Percentiles rank a stretch among this genome's conserved stretches.
Conservation (phyloP, 2,329 filamentous ascomycete species). For the Triangularia setosa region DNA sequence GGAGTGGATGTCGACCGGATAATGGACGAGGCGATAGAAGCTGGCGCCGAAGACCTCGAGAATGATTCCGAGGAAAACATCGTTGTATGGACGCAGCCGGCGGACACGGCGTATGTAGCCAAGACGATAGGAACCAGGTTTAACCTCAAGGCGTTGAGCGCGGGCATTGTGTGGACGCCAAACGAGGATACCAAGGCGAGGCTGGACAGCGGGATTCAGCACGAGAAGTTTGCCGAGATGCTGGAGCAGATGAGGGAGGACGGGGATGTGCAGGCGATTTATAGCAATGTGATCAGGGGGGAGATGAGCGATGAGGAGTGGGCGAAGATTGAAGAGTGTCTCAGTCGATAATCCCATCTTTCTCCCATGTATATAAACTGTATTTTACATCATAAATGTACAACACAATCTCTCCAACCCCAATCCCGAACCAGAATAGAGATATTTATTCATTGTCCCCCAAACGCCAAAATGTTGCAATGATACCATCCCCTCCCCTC, state of each 20-base stretch:
- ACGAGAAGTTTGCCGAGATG: conserved; percentile 56
- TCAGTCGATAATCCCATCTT: not conserved
- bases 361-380: not conserved
- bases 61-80: conserved; percentile 65
- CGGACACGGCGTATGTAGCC: conserved; percentile 59
- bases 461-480: not conserved
- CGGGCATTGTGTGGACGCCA: conserved; percentile 80
- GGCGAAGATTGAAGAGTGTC: conserved; percentile 44
- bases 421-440: not conserved
- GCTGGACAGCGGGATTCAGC: conserved; percentile 54
- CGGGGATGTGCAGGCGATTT: conserved; percentile 72
- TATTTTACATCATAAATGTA: conserved; percentile 29
- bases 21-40: conserved; percentile 78
- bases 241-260: conserved; percentile 60
- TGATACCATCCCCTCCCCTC: not conserved
- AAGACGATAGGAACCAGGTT: conserved; percentile 60
- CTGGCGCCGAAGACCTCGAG: conserved; percentile 72
- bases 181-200: conserved; percentile 73
- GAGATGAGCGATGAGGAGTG: conserved; percentile 50
- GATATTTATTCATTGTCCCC: not conserved
- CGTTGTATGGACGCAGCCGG: conserved; percentile 66
- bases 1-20: conserved; percentile 64
- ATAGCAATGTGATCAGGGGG: conserved; percentile 62
- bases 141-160: conserved; percentile 64
- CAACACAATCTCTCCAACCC: conserved; percentile 25